Evolutionary conservation across 805 yeast species (phyloP).

Genomic region (Hanseniaspora guilliermondii): DNA sequence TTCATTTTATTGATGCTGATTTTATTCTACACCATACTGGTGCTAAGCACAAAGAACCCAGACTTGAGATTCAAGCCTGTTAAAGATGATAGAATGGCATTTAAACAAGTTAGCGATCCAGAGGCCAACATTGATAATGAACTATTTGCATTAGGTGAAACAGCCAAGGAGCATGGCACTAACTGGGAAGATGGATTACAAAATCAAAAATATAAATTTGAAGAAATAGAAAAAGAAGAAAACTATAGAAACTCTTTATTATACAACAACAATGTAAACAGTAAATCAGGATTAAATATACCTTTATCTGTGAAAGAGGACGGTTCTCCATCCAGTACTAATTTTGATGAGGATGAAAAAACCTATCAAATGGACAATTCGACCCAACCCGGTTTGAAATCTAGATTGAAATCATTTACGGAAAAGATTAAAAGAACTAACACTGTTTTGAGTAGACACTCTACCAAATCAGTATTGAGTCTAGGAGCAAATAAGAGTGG

Average conservation of each 20-base stretch:
- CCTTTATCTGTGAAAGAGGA: neutral
- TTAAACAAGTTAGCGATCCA: constrained; percentile 41
- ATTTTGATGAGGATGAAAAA: constrained; percentile 15
- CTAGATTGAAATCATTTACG: constrained; percentile 12
- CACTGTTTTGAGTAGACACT: constrained; percentile 6
- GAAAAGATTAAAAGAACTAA: constrained; percentile 10
- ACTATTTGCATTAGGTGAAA: constrained; percentile 60
- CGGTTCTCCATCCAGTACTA: constrained; percentile 12
- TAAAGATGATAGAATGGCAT: constrained; percentile 82
- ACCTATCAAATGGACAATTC: neutral
- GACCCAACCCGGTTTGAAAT: constrained; percentile 3
- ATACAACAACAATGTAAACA: neutral
- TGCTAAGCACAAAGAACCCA: constrained; percentile 68
- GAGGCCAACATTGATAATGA: constrained; percentile 34
- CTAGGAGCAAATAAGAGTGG: neutral
- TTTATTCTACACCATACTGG: constrained; percentile 50
- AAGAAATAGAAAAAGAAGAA: constrained; percentile 11
- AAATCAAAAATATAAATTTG: constrained; percentile 13
- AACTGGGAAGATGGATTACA: constrained; percentile 60
- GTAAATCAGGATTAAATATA: neutral
- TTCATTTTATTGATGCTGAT: constrained; percentile 59
- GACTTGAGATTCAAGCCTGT: constrained; percentile 83
- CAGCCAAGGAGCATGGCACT: constrained; percentile 69
- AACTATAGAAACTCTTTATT: constrained; percentile 4
- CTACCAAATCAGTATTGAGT: constrained; percentile 5